phyloP scores from a whole-genome alignment of 441 rosid genomes.

The Erodium chrysanthum region DNA sequence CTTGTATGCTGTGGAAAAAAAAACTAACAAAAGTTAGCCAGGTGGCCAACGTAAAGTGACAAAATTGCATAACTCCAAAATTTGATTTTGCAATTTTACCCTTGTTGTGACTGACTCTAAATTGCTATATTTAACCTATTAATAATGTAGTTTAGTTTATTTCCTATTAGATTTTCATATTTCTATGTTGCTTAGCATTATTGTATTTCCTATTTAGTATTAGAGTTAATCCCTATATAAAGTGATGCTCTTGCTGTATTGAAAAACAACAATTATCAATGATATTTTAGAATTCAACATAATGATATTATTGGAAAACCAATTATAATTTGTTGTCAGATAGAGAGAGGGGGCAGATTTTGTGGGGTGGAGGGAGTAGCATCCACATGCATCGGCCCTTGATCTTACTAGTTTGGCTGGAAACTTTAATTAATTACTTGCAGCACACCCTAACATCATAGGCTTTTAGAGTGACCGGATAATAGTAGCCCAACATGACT shows the following conservation, averaged over 20 bases:
- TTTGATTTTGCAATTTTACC: not conserved
- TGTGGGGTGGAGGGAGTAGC: not conserved
- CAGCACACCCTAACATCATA: not conserved
- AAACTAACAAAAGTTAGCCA: not conserved
- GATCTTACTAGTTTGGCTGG: not conserved
- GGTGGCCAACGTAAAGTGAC: not conserved
- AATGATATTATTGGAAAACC: not conserved
- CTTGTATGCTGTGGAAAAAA: not conserved
- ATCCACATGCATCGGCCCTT: not conserved
- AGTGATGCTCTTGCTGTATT: too few relatives aligned
- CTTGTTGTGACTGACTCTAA: not conserved
- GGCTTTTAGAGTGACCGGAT: not conserved
- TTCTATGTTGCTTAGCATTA: too few relatives aligned
- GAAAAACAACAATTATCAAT: too few relatives aligned
- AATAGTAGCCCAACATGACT: not conserved
- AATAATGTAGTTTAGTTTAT: too few relatives aligned
- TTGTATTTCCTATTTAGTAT: too few relatives aligned
- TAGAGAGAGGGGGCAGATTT: not conserved
- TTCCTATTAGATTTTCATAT: too few relatives aligned
- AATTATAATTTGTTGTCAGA: not conserved
- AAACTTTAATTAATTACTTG: not conserved
- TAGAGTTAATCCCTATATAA: too few relatives aligned
- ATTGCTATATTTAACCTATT: not conserved
- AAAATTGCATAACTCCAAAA: not conserved
- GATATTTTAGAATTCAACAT: too few relatives aligned